These are phyloP conservation scores for Nicotiana otophora DNA, from an alignment of 257 asterid species.

Conservation along the genomic window DNA sequence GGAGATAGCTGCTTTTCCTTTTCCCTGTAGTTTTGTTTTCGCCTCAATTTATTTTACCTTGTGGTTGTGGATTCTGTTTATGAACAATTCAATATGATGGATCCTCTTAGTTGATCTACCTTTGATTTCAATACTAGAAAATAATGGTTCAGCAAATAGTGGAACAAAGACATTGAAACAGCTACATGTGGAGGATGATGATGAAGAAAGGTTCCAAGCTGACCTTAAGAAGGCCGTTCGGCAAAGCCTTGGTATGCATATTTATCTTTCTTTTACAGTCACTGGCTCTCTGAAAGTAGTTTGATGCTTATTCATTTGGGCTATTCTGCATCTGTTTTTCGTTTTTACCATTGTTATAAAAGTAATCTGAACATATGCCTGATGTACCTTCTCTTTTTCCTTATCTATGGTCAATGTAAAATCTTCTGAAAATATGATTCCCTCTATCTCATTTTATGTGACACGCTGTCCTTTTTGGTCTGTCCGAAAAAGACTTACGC, in stretches of 20 bases:
- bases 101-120: not conserved
- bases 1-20: not conserved
- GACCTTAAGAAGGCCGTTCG: slow-evolving; percentile 84
- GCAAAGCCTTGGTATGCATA: slow-evolving; percentile 75
- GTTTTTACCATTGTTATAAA: not conserved
- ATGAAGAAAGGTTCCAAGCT: slow-evolving; percentile 90
- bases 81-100: not conserved
- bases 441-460: too few species aligned
- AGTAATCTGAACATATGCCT: slow-evolving; percentile 1
- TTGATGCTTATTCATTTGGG: not conserved
- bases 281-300: not conserved
- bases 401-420: slow-evolving; percentile 5
- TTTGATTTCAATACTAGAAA: slow-evolving; percentile 16
- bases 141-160: slow-evolving; percentile 30
- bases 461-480: too few species aligned
- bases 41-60: not conserved
- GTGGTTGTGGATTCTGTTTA: not conserved
- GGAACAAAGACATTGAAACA: slow-evolving; percentile 61
- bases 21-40: not conserved
- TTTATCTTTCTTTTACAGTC: slow-evolving; percentile 5
- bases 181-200: slow-evolving; percentile 75
- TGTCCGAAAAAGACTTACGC: too few species aligned
- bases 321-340: not conserved
- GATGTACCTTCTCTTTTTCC: not conserved
- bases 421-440: not conserved